A percentile compares a stretch with the other conserved stretches of the same genome.
phyloP scores from a whole-genome alignment of 805 yeast species.

The Metschnikowia noctiluminum region DNA sequence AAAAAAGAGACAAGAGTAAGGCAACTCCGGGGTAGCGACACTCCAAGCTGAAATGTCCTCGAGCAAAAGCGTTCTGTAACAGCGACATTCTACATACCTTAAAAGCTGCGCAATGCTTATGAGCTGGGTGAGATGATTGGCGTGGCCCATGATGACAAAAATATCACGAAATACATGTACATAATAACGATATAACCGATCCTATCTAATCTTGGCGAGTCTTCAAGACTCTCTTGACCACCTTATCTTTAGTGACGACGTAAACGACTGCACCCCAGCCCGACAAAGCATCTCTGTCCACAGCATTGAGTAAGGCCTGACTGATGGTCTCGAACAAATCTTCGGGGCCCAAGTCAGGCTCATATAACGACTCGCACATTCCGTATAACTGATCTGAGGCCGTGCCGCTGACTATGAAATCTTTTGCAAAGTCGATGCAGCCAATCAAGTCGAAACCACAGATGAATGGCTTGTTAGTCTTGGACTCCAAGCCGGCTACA shows the following conservation, averaged over 20 bases:
- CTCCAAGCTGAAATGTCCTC: too few species aligned
- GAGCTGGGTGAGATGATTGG: too few species aligned
- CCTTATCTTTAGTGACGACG: constrained; percentile 87
- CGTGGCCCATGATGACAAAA: too few species aligned
- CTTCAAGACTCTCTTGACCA: constrained; percentile 79
- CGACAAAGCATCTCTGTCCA: constrained; percentile 93
- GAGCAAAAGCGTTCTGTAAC: too few species aligned
- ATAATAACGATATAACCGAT: not conserved
- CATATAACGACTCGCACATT: constrained; percentile 96
- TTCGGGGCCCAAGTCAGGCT: constrained; percentile 90
- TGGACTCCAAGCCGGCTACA: constrained; percentile 90
- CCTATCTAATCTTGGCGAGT: constrained; percentile 84
- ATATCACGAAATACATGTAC: not conserved
- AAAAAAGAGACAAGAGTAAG: constrained; percentile 20
- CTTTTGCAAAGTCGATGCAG: constrained; percentile 91
- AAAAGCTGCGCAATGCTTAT: too few species aligned
- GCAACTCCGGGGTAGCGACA: too few species aligned
- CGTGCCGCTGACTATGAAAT: constrained; percentile 93
- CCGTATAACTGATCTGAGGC: constrained; percentile 97
- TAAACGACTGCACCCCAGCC: constrained; percentile 99
- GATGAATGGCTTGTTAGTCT: constrained; percentile 79
- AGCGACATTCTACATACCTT: too few species aligned
- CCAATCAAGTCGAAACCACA: constrained; percentile 97
- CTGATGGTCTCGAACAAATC: constrained; percentile 93
- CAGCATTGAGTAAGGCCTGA: constrained; percentile 90